A percentile compares a stretch with the other conserved stretches of the same genome.
Conservation (phyloP, 805 yeast genomes). For the Myxozyma monticola region DNA sequence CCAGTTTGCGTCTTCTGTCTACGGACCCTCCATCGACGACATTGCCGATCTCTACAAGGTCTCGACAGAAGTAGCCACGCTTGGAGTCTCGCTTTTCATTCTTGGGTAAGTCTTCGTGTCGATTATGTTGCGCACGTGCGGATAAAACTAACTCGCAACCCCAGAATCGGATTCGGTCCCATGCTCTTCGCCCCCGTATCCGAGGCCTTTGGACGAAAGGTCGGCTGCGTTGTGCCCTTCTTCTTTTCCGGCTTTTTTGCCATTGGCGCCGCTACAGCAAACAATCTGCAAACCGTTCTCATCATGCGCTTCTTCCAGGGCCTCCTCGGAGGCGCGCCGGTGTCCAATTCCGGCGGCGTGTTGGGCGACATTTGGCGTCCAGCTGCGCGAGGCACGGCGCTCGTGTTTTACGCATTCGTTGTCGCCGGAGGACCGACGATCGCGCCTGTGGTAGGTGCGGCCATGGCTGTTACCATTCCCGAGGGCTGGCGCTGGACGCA, state of each 20-base stretch:
- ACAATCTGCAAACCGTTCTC: slow-evolving; percentile 56
- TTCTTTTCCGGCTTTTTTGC: slow-evolving; percentile 32
- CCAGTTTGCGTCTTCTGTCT: slow-evolving; percentile 53
- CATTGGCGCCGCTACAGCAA: slow-evolving; percentile 41
- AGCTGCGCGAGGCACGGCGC: slow-evolving; percentile 53
- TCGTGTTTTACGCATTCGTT: slow-evolving; percentile 50
- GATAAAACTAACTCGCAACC: too few relatives aligned
- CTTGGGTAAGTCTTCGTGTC: slow-evolving; percentile 50
- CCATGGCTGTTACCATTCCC: slow-evolving; percentile 62
- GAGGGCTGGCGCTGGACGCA: slow-evolving; percentile 72
- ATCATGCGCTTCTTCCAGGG: slow-evolving; percentile 77
- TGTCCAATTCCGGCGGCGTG: slow-evolving; percentile 83
- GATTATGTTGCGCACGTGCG: too few relatives aligned
- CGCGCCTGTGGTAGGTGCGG: slow-evolving; percentile 62
- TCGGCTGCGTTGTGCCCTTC: slow-evolving; percentile 56
- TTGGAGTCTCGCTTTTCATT: slow-evolving; percentile 44
- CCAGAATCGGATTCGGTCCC: slow-evolving; percentile 71
- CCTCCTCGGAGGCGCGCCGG: slow-evolving; percentile 74
- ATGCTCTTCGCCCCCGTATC: slow-evolving; percentile 77
- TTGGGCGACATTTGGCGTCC: slow-evolving; percentile 60
- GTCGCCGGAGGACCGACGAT: slow-evolving; percentile 46
- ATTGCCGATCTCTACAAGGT: slow-evolving; percentile 13
- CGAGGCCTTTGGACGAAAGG: slow-evolving; percentile 69
- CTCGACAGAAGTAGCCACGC: slow-evolving; percentile 18
- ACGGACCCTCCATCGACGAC: slow-evolving; percentile 15